Evolutionary conservation across 805 yeast genomes (phyloP), one percentile per base, ranked within the genome.

Genomic region (Alloascoidea africana): DNA sequence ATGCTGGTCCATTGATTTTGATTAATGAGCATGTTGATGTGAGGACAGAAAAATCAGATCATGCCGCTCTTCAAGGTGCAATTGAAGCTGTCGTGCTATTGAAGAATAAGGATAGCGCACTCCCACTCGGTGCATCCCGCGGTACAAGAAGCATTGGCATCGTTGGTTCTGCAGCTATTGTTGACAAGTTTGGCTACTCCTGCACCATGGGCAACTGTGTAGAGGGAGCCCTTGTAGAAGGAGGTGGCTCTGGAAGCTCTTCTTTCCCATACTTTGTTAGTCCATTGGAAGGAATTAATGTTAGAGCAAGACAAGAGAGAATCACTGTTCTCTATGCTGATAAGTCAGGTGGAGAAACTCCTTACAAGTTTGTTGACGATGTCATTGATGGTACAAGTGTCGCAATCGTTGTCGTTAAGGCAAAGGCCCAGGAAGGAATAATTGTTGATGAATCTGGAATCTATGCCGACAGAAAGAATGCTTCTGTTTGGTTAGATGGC

Each of bases 211-310:
- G 67, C 47, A 62, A 60, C 35, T 64, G 72, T 42, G 59, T 59
- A 6, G 63, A 67, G 40, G 83, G 82, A 2, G 65, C 70, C 1
- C 47, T 74, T 33, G 66, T 70, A 23, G 60, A 68, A 18, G 81
- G 81, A 11, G 71, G 81, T 76, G 83, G 82, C 0, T 73, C 81
- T 3, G 73, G 78, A 0, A 60, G 75, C 6, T 76, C 66, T 13
- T 66, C 62, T 44, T 65, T 70, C 33, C 75, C 76, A 2, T 70
- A 58, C 48, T 68, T 71, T 3, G 59, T 70, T n/a, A 66, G 78
- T 1, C 80, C 81, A 0, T 61, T 61, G 41, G 76, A 72, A 47
- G 77, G 73, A 1, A 65, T 75, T 32, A 57, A 66, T 3, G 53
- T 55, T 23, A 59, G 60, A 40, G 76, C 77, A 2, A 52, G 60